Conservation (phyloP, 108 stramenopile species). For the Stephanodiscus triporus region DNA sequence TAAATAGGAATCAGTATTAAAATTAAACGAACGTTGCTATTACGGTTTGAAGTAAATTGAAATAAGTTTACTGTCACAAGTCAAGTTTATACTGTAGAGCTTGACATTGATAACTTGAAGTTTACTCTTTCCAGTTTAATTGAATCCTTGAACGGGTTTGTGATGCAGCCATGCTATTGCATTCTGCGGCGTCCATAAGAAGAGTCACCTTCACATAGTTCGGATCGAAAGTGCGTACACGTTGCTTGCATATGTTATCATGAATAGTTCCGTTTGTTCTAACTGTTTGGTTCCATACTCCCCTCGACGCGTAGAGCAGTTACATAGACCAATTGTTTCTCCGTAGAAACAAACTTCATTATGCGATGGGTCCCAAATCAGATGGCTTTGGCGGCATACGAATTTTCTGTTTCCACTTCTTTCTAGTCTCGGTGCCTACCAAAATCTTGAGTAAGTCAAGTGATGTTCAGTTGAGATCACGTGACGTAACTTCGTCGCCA, state of each 20-base stretch:
- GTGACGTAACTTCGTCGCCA: background rate
- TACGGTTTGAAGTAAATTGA: too few relatives aligned
- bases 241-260: background rate
- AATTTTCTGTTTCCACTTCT: constrained; percentile 21
- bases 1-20: too few relatives aligned
- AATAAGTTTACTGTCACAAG: too few relatives aligned
- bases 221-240: constrained; percentile 1
- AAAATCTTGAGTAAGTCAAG: background rate
- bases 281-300: background rate
- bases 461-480: background rate
- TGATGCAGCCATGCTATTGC: background rate
- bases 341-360: constrained; percentile 17
- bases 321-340: background rate
- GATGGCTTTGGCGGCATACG: constrained; percentile 15
- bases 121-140: too few relatives aligned
- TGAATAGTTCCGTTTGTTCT: background rate
- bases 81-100: too few relatives aligned
- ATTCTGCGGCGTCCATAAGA: background rate
- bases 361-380: constrained; percentile 4
- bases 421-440: constrained; percentile 3
- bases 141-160: too few relatives aligned
- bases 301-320: background rate
- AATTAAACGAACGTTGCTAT: too few relatives aligned
- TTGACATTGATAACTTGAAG: too few relatives aligned
- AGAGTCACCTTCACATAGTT: constrained; percentile 7